Conservation (phyloP, 768 basidiomycete genomes). For the Sporobolomyces roseus region DNA sequence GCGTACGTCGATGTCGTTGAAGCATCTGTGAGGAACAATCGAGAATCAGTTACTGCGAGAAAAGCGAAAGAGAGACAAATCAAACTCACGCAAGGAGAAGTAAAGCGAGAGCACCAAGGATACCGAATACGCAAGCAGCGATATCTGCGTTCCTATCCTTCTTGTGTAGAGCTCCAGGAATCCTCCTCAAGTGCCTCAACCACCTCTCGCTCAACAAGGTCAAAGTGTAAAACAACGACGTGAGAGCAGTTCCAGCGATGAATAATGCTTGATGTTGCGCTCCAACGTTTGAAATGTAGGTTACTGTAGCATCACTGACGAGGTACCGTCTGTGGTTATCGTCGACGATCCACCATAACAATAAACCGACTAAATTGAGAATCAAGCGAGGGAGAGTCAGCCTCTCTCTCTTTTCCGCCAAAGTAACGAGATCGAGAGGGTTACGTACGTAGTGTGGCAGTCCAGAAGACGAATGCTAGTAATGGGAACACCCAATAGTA, state of each 20-base stretch:
- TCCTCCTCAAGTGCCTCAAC: conserved; percentile 51
- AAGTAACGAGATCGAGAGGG: too few species aligned
- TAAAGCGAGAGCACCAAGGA: conserved; percentile 48
- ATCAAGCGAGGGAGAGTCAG: not conserved
- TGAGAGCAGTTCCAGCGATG: conserved; percentile 44
- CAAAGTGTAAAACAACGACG: conserved; percentile 47
- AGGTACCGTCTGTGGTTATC: conserved; percentile 20
- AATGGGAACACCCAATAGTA: conserved; percentile 23
- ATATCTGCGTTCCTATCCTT: conserved; percentile 49
- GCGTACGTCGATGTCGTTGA: conserved; percentile 17
- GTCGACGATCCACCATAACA: conserved; percentile 32
- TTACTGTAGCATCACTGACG: conserved; percentile 22
- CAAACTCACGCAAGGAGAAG: conserved; percentile 44
- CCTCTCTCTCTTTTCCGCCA: too few species aligned
- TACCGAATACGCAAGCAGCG: conserved; percentile 48
- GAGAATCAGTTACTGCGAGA: not conserved
- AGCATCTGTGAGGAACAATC: not conserved
- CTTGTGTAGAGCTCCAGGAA: conserved; percentile 47
- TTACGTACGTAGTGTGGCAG: conserved; percentile 6
- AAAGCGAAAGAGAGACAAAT: not conserved
- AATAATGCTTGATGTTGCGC: conserved; percentile 43
- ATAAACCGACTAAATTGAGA: conserved; percentile 17
- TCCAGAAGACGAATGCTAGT: conserved; percentile 22
- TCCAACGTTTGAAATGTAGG: conserved; percentile 50
- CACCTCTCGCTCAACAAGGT: conserved; percentile 49